phyloP scores from a whole-genome alignment of 2,329 filamentous ascomycete genomes.

The Colletotrichum lindemuthianum region DNA sequence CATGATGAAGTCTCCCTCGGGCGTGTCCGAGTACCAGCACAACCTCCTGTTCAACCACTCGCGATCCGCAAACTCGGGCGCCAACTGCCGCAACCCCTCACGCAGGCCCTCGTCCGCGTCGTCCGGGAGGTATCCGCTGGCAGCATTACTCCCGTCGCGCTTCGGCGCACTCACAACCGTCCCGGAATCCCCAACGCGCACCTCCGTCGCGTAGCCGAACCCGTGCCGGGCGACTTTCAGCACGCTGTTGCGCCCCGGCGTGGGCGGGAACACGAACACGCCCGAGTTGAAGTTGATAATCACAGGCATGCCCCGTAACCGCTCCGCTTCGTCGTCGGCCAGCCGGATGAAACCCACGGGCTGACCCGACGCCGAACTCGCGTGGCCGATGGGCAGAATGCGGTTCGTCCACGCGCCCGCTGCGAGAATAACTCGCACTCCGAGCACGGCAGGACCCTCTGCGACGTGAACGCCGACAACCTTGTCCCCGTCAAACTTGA shows the following conservation, averaged over 20 bases:
- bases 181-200: constrained; percentile 63
- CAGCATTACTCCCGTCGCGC: constrained; percentile 52
- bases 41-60: constrained; percentile 62
- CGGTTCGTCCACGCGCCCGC: constrained; percentile 73
- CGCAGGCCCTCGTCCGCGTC: constrained; percentile 65
- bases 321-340: constrained; percentile 64
- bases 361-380: constrained; percentile 72
- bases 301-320: constrained; percentile 66
- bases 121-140: constrained; percentile 78
- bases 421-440: constrained; percentile 67
- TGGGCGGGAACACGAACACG: constrained; percentile 66
- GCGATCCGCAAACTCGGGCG: constrained; percentile 63
- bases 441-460: constrained; percentile 47
- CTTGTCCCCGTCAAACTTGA: constrained; percentile 34
- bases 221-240: constrained; percentile 71
- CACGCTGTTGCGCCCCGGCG: constrained; percentile 56
- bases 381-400: constrained; percentile 67
- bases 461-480: constrained; percentile 42
- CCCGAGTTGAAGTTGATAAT: constrained; percentile 64
- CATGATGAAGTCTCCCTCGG: constrained; percentile 70
- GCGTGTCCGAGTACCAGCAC: constrained; percentile 75
- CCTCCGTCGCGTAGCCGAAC: constrained; percentile 62
- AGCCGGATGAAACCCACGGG: constrained; percentile 72
- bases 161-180: constrained; percentile 66
- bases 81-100: constrained; percentile 59